A percentile compares a stretch with the other conserved stretches of the same genome.
These are phyloP conservation scores for Fraxinus ornus DNA, from an alignment of 305 asterid genomes.

Conservation along the genomic window DNA sequence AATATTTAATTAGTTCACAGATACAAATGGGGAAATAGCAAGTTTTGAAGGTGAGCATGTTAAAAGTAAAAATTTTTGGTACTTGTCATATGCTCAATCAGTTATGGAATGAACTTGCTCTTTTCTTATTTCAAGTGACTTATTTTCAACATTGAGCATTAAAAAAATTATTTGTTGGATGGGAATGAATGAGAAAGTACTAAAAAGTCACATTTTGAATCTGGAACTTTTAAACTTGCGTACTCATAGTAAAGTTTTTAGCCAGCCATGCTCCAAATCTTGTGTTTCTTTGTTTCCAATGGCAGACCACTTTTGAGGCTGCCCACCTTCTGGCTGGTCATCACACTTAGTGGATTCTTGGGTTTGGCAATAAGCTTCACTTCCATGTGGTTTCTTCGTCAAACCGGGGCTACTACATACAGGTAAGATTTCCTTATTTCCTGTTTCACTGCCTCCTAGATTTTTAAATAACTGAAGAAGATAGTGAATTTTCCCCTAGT, in stretches of 20 bases:
- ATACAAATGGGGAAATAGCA: background rate
- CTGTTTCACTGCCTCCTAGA: slow-evolving; percentile 5
- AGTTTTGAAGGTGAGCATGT: background rate
- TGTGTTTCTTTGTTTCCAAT: slow-evolving; percentile 20
- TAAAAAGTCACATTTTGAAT: background rate
- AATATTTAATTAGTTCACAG: background rate
- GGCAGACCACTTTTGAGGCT: slow-evolving; percentile 72
- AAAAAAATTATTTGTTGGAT: background rate
- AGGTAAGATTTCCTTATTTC: slow-evolving; percentile 43
- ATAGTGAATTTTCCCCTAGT: background rate
- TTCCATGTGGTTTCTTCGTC: slow-evolving; percentile 98
- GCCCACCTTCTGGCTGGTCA: slow-evolving; percentile 72
- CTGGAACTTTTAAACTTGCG: background rate
- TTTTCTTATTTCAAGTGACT: background rate
- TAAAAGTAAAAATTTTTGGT: background rate
- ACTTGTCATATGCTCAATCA: background rate
- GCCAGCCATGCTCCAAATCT: background rate
- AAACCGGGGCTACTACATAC: slow-evolving; percentile 91
- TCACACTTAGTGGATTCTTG: slow-evolving; percentile 80
- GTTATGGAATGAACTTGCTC: background rate
- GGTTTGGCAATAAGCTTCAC: slow-evolving; percentile 93
- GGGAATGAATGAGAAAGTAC: background rate
- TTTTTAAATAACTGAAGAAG: background rate
- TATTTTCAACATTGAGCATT: background rate
- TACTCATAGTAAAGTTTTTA: background rate